Evolutionary conservation across 2,329 filamentous ascomycete species (phyloP).

Genomic region (Magnaporthiopsis poae): DNA sequence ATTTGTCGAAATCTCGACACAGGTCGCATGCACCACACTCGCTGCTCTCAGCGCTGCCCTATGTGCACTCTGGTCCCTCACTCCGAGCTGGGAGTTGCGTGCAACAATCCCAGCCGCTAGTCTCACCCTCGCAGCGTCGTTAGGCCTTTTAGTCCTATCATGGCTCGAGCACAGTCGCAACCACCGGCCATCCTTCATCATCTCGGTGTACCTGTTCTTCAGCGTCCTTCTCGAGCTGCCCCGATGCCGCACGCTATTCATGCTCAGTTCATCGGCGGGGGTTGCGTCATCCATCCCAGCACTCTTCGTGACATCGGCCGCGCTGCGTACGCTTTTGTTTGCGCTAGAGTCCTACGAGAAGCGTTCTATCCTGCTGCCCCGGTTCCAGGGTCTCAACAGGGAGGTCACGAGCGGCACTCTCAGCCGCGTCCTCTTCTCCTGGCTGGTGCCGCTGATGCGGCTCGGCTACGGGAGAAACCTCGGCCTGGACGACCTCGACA

Average conservation of each 20-base stretch:
- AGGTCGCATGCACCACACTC: slow-evolving; percentile 5
- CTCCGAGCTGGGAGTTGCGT: slow-evolving; percentile 5
- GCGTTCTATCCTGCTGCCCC: slow-evolving; percentile 28
- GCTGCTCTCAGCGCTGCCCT: slow-evolving; percentile 9
- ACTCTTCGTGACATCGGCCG: slow-evolving; percentile 30
- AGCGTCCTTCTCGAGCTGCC: slow-evolving; percentile 34
- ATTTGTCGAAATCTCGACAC: too few species aligned
- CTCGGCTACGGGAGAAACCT: slow-evolving; percentile 37
- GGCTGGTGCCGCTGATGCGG: slow-evolving; percentile 42
- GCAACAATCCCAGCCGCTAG: slow-evolving; percentile 12
- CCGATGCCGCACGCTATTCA: slow-evolving; percentile 29
- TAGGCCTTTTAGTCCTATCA: slow-evolving; percentile 28
- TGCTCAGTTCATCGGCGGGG: slow-evolving; percentile 27
- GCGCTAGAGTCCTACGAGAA: slow-evolving; percentile 37
- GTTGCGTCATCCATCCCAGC: slow-evolving; percentile 25
- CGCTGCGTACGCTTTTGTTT: slow-evolving; percentile 31
- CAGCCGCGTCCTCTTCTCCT: slow-evolving; percentile 39
- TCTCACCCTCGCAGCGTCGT: slow-evolving; percentile 12
- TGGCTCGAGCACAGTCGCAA: slow-evolving; percentile 37
- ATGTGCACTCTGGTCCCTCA: slow-evolving; percentile 8
- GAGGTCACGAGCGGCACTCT: slow-evolving; percentile 31
- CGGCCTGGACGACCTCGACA: slow-evolving; percentile 18
- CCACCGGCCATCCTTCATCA: slow-evolving; percentile 33
- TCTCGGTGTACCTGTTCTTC: slow-evolving; percentile 35
- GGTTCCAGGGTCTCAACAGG: slow-evolving; percentile 32